Conservation (phyloP, 768 basidiomycete genomes). For the Coprinellus micaceus region DNA sequence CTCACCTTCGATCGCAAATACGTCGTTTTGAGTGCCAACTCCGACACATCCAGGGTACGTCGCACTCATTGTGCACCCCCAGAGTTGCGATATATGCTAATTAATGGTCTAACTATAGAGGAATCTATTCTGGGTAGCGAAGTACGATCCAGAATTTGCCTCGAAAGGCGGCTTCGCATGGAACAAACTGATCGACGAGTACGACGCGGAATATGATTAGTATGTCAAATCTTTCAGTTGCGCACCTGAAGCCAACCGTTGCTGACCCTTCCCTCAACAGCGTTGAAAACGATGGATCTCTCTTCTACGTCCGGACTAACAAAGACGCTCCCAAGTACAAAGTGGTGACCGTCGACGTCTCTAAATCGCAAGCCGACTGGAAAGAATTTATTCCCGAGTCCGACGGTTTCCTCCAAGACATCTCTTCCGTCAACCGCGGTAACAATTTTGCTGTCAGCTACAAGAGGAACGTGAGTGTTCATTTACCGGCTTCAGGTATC, state of each 20-base stretch:
- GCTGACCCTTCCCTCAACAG: slow-evolving; percentile 31
- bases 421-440: slow-evolving; percentile 42
- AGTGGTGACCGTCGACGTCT: slow-evolving; percentile 60
- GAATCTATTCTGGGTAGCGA: slow-evolving; percentile 72
- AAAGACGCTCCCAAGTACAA: slow-evolving; percentile 63
- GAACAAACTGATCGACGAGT: slow-evolving; percentile 68
- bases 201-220: slow-evolving; percentile 62
- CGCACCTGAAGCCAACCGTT: neutral
- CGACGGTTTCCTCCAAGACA: slow-evolving; percentile 54
- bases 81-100: too few relatives aligned
- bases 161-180: slow-evolving; percentile 59
- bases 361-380: slow-evolving; percentile 40
- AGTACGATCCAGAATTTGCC: slow-evolving; percentile 56
- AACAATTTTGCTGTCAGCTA: slow-evolving; percentile 59
- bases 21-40: slow-evolving; percentile 47
- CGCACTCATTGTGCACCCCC: too few relatives aligned
- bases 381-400: slow-evolving; percentile 67
- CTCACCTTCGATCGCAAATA: slow-evolving; percentile 68
- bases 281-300: slow-evolving; percentile 58
- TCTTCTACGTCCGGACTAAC: slow-evolving; percentile 65
- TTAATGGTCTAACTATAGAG: slow-evolving; percentile 38
- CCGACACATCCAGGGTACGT: slow-evolving; percentile 62
- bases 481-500: neutral
- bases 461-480: slow-evolving; percentile 60
- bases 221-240: slow-evolving; percentile 31